Evolutionary conservation across 2,329 filamentous ascomycete genomes (phyloP), one percentile per base, ranked within the genome.

Genomic region (Bipolaris oryzae): DNA sequence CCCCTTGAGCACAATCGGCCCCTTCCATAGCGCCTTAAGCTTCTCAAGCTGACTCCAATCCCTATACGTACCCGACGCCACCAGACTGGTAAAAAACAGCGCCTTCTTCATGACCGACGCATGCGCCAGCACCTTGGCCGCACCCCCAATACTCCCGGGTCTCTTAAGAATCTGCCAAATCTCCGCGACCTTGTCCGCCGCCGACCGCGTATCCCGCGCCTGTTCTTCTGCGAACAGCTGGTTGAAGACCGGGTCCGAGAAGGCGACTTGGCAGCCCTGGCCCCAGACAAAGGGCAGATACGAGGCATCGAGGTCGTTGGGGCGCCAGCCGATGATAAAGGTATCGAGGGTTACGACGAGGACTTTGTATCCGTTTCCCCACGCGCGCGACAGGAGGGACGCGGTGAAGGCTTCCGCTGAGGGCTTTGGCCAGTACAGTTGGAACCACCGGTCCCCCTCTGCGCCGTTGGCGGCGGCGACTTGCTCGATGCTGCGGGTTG

Each of bases 331-430:
- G 34, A 92, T 79, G 11, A 82, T 82, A 74, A 85, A 90, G 0
- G 88, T 91, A 72, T 92, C 89, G 0, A 91, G 79, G 0, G 90
- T 92, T 0, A 92, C 86, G 6, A 92, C 84, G 0, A 92, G 79
- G 0, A 86, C 87, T 33, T 80, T 81, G 74, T 82, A 92, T 1
- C 88, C 89, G 31, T 79, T 82, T 0, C 76, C 78, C 67, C 85
- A 85, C 0, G 88, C 89, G 0, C 88, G 81, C 1, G 74, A 69
- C 4, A 92, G 79, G 15, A 92, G 76, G 1, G 85, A 89, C 0
- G 82, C 77, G 0, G 89, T 91, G 52, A 91, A 78, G 3, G 87
- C 84, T 50, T 91, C 82, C 52, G 85, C 83, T 18, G 81, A 76
- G 0, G 87, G 86, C 80, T 80, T 77, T 0, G 89, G 89, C 87